Conservation (phyloP, 768 basidiomycete genomes). For the Amyloporia xantha region DNA sequence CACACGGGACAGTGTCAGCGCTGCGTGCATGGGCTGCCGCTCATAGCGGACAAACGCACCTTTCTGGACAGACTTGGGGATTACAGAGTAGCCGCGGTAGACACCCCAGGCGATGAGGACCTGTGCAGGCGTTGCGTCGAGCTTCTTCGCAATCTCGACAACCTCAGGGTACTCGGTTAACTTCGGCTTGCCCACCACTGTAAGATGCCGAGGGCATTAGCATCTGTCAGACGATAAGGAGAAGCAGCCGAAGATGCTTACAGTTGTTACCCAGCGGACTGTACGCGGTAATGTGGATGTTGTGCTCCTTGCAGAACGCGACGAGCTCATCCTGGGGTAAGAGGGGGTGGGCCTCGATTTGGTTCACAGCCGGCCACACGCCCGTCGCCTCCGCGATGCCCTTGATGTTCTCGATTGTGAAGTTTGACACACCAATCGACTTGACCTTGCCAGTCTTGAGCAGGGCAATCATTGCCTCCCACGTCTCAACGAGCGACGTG, state of each 20-base stretch:
- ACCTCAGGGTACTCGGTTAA: conserved; percentile 64
- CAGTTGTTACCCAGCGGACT: conserved; percentile 77
- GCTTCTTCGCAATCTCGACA: conserved; percentile 52
- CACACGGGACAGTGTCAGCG: background rate
- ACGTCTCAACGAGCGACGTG: conserved; percentile 68
- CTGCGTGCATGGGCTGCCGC: background rate
- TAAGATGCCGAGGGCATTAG: conserved; percentile 3
- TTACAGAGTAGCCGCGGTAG: conserved; percentile 71
- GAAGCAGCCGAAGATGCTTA: conserved; percentile 29
- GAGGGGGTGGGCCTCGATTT: conserved; percentile 79
- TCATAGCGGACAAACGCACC: conserved; percentile 23
- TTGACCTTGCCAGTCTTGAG: conserved; percentile 64
- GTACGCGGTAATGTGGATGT: conserved; percentile 67
- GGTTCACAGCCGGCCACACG: conserved; percentile 69
- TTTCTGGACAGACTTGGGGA: conserved; percentile 77
- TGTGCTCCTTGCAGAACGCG: conserved; percentile 59
- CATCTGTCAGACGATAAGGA: background rate
- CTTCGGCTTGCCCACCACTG: conserved; percentile 55
- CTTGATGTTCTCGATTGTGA: conserved; percentile 57
- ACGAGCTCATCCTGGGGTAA: conserved; percentile 71
- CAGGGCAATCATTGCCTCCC: conserved; percentile 73
- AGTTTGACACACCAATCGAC: conserved; percentile 80
- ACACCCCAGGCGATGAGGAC: conserved; percentile 80
- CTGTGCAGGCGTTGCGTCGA: conserved; percentile 67
- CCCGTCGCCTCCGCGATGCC: conserved; percentile 64